Evolutionary conservation across 805 yeast genomes (phyloP).

Genomic region (Candida xyloterini): DNA sequence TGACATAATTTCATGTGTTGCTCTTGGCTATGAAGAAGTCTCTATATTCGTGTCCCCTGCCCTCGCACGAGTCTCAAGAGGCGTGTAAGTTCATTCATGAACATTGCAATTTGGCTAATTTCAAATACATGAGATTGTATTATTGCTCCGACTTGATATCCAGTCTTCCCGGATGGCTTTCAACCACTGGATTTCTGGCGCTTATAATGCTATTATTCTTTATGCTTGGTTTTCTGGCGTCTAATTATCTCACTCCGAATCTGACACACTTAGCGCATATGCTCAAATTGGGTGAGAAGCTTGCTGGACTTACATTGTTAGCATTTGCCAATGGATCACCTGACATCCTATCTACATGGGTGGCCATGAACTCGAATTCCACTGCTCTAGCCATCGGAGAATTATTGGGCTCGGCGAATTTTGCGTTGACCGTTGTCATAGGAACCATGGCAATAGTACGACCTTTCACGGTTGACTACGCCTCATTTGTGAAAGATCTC

Average conservation of each 20-base stretch:
- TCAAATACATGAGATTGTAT: conserved; percentile 24
- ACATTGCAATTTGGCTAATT: conserved; percentile 20
- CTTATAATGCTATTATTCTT: conserved; percentile 46
- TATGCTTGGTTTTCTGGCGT: conserved; percentile 73
- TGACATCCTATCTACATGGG: conserved; percentile 79
- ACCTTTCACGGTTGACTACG: conserved; percentile 48
- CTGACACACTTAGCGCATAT: conserved; percentile 60
- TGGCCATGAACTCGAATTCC: conserved; percentile 72
- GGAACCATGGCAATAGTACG: conserved; percentile 46
- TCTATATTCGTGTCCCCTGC: conserved; percentile 3
- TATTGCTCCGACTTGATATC: conserved; percentile 23
- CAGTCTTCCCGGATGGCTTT: conserved; percentile 6
- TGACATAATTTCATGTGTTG: conserved; percentile 1
- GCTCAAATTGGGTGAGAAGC: conserved; percentile 64
- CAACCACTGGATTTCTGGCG: conserved; percentile 10
- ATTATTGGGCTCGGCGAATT: conserved; percentile 51
- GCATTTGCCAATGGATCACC: conserved; percentile 95
- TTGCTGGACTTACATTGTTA: conserved; percentile 81
- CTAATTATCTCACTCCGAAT: conserved; percentile 80
- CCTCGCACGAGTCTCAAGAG: conserved; percentile 5
- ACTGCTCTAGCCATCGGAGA: conserved; percentile 54
- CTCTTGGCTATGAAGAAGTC: conserved; percentile 2
- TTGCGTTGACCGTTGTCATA: conserved; percentile 48
- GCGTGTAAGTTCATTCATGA: conserved; percentile 22
- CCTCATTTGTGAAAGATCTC: conserved; percentile 58